Conservation (phyloP, 2,329 filamentous ascomycete genomes). For the Lecanicillium sp. region DNA sequence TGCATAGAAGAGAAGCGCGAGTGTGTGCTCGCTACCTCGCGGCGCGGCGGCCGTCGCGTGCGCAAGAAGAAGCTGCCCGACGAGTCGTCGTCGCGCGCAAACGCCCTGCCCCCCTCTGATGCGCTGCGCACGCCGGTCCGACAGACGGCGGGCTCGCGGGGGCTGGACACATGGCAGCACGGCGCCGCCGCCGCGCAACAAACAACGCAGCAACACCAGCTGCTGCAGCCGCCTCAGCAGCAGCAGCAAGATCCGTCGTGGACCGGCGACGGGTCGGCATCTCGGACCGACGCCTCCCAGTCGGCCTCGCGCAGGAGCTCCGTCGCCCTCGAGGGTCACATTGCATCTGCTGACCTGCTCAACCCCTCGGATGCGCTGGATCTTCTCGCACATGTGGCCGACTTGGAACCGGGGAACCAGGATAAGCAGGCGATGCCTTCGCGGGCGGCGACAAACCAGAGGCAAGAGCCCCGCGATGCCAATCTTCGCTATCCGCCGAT, state of each 20-base stretch:
- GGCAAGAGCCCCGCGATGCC: constrained; percentile 9
- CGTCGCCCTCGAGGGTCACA: constrained; percentile 31
- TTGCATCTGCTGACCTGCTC: constrained; percentile 34
- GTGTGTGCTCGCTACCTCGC: constrained; percentile 35
- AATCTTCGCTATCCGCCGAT: constrained; percentile 27
- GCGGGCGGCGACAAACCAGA: constrained; percentile 9
- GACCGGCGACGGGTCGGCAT: constrained; percentile 9
- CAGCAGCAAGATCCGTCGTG: constrained; percentile 9
- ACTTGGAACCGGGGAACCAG: constrained; percentile 26
- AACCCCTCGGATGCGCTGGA: constrained; percentile 38
- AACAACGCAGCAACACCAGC: neutral
- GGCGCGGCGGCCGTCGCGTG: constrained; percentile 29
- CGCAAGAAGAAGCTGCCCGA: constrained; percentile 9
- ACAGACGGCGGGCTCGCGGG: neutral
- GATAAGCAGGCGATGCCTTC: constrained; percentile 11
- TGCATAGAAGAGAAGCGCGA: constrained; percentile 33
- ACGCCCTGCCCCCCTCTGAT: too few relatives aligned
- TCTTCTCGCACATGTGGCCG: constrained; percentile 35
- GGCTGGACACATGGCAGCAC: constrained; percentile 15
- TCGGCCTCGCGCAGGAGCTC: constrained; percentile 13
- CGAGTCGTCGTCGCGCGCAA: too few relatives aligned
- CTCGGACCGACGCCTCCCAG: constrained; percentile 13
- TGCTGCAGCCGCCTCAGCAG: neutral
- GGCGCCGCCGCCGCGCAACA: constrained; percentile 13
- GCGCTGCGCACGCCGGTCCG: neutral